Base-by-base conservation (phyloP, 2,329 filamentous ascomycete genomes). In the Fulvia fulva region DNA sequence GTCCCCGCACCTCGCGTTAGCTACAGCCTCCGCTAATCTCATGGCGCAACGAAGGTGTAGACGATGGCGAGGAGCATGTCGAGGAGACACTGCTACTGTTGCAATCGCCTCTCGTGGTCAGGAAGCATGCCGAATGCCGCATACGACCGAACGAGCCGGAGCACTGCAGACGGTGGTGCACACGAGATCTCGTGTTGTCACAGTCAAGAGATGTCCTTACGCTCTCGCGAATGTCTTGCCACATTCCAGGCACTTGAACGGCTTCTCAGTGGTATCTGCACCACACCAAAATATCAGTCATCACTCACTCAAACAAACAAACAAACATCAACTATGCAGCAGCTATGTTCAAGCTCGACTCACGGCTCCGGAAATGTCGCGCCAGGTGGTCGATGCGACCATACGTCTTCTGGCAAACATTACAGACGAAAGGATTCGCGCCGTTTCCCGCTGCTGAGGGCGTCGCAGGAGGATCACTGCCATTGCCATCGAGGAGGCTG, bases 181-280 rank as follows among this genome's bases (percentile, higher is more conserved):
- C 16, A n/a, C n/a, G n/a, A n/a, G n/a, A n/a, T 32, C n/a, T 21
- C 26, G 44, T 23, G 25, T 26, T 5, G 6, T 12, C 9, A 3
- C 12, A 22, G 5, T 30, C 23, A n/a, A n/a, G n/a, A n/a, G n/a
- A n/a, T n/a, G n/a, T n/a, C n/a, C 62, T 60, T 57, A 64, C 62
- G 60, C 62, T 59, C 62, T 51, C 16, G 62, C 62, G 45, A 64
- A 64, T 19, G 62, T 62, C 49, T 64, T 64, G 11, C 57, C 56
- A 34, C 62, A 64, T 37, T 64, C 60, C 1, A 53, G 44, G 47
- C 62, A 64, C 28, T 53, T 53, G 51, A 64, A 64, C 9, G 62
- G 62, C 52, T 62, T 64, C 52, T 64, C 62, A 26, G 62, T 64
- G 43, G 62, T 64, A 46, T 64, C 61, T 63, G 34, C n/a, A n/a